Base-by-base conservation (phyloP, 2,329 filamentous ascomycete genomes). In the Ramularia endophylla region DNA sequence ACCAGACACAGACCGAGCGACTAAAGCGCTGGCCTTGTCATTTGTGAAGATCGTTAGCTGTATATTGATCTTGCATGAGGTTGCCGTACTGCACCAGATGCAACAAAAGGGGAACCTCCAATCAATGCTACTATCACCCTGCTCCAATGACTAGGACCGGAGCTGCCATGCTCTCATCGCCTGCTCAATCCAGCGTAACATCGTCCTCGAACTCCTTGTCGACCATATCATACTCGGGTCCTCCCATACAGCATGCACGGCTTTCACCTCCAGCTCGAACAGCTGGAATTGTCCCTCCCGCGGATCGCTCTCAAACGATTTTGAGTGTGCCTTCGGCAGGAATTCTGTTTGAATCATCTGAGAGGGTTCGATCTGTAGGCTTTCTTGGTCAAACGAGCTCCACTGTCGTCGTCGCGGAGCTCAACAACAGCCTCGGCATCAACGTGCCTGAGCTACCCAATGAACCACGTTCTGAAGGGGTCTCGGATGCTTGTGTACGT, bases 121-220 rank as follows among this genome's bases (percentile, higher is more conserved):
- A 38, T 27, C 33, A 41, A 4, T 55, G 51, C 40, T 45, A 43
- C 27, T 55, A 55, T 37, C 52, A 55, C 39, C 52, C 52, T 22
- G 52, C 52, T 11, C 52, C 52, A 8, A 36, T 55, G 43, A 55
- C 52, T 5, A 49, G 38, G 19, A 13, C 27, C 27, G 27, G n/a
- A 16, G 22, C 12, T 13, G 16, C 16, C 13, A 34, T 30, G 9
- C 15, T 47, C 17, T 28, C 33, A 15, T 42, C 40, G 12, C 47
- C 44, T 16, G 29, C 37, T 11, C 13, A 36, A 3, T 38, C 42
- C 13, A 19, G 20, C 3, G 41, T 19, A 9, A 31, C 38, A 7
- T 25, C 38, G 4, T 15, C 38, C 9, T 31, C 29, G 4, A 35
- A 20, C 27, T 11, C 41, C 12, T 34, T 20, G 16, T 33, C 36